These are phyloP conservation scores for Colletotrichum cordylinicola DNA, from an alignment of 2,329 filamentous ascomycete genomes.

Conservation along the genomic window DNA sequence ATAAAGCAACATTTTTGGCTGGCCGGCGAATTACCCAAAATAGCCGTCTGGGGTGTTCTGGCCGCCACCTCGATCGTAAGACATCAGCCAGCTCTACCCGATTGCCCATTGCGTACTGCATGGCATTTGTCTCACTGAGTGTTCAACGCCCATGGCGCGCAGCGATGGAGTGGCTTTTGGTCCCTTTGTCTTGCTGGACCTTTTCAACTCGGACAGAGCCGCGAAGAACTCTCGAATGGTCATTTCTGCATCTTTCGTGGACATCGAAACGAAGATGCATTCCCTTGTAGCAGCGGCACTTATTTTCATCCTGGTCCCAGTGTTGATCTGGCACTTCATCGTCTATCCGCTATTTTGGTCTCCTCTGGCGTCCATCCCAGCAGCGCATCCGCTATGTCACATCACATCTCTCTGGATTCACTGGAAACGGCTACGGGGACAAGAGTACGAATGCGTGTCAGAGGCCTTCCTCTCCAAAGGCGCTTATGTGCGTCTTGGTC, in stretches of 20 bases:
- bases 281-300: not conserved
- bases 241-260: not conserved
- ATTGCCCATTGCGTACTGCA: not conserved
- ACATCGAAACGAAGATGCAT: not conserved
- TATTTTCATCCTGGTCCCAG: not conserved
- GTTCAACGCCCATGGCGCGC: not conserved
- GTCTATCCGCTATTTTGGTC: not conserved
- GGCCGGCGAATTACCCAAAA: not conserved
- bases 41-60: not conserved
- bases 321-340: not conserved
- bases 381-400: not conserved
- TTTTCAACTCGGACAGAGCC: not conserved
- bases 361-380: not conserved
- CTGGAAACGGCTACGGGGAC: not conserved
- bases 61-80: not conserved
- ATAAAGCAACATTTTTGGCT: not conserved
- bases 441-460: not conserved
- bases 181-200: not conserved
- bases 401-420: not conserved
- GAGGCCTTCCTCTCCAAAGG: not conserved
- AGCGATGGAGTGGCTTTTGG: not conserved
- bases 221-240: not conserved
- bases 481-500: not conserved
- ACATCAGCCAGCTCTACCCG: not conserved
- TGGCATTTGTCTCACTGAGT: not conserved